A percentile compares a stretch with the other conserved stretches of the same genome.
Conservation (phyloP, 2,329 filamentous ascomycete genomes). For the Monosporascus sp. region DNA sequence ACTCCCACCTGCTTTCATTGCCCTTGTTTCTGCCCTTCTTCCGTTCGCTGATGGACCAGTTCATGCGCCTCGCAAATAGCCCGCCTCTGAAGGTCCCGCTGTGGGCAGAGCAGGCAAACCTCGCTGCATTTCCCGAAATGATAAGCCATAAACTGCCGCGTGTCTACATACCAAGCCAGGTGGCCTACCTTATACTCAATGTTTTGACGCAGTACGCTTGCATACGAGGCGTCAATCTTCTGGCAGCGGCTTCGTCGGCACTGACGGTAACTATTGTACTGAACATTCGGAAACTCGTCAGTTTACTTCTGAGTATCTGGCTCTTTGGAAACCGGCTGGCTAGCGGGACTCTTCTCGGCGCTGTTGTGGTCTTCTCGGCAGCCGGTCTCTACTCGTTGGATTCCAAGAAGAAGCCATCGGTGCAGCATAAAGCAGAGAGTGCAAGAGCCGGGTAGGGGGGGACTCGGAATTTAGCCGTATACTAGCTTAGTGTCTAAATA, state of each 20-base stretch:
- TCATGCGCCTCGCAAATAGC: slow-evolving; percentile 57
- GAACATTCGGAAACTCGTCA: slow-evolving; percentile 91
- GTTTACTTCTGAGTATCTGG: slow-evolving; percentile 85
- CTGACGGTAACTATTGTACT: slow-evolving; percentile 94
- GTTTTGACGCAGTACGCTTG: slow-evolving; percentile 90
- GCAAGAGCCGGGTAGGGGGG: slow-evolving; percentile 21
- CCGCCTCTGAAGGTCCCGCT: slow-evolving; percentile 48
- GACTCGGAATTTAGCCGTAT: slow-evolving; percentile 1
- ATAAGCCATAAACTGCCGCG: slow-evolving; percentile 33
- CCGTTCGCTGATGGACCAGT: slow-evolving; percentile 59
- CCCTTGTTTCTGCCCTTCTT: slow-evolving; percentile 71
- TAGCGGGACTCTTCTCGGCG: slow-evolving; percentile 71
- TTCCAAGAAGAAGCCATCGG: slow-evolving; percentile 32
- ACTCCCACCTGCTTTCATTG: slow-evolving; percentile 72
- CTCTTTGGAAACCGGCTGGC: slow-evolving; percentile 84
- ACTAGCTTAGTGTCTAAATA: slow-evolving; percentile 1
- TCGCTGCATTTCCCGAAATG: slow-evolving; percentile 29
- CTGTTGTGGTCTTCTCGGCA: slow-evolving; percentile 79
- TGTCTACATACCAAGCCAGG: slow-evolving; percentile 57
- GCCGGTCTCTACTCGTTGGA: slow-evolving; percentile 90
- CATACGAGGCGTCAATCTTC: slow-evolving; percentile 91
- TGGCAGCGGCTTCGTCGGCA: slow-evolving; percentile 82
- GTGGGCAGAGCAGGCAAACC: slow-evolving; percentile 23
- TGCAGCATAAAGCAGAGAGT: slow-evolving; percentile 20
- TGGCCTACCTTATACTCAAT: slow-evolving; percentile 67